Base-by-base conservation (phyloP, 2,329 filamentous ascomycete genomes). In the Myriosclerotinia scirpicola region DNA sequence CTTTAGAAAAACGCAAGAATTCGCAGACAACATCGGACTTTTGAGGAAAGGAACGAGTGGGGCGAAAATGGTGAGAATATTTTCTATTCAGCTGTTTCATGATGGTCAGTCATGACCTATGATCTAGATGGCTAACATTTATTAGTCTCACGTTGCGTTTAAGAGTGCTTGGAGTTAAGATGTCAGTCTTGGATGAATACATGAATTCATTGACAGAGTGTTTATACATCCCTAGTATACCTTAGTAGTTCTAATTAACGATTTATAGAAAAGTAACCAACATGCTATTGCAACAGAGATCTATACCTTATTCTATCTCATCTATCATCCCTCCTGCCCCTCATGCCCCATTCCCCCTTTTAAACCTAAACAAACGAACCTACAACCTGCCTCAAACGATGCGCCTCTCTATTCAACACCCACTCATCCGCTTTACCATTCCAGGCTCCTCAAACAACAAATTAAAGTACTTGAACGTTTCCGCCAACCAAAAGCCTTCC, bases 381-480 rank as follows among this genome's bases (percentile, higher is more conserved):
- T n/a, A n/a, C n/a, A n/a, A n/a, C n/a, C n/a, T n/a, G n/a, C n/a
- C n/a, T n/a, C n/a, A n/a, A n/a, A n/a, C n/a, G n/a, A n/a, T 73
- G 71, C 12, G 71, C 71, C 54, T 73, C 71, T 0, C 71, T 73
- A 67, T 73, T 73, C 54, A 83, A 73, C 53, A 88, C 84, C 77
- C 81, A 88, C 11, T 87, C 81, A 76, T 89, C 86, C 73, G 89
- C 75, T 81, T 86, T 38, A 87, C 77, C 44, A 83, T 69, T n/a
- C 80, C 78, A 0, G 83, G 82, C 52, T 86, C 69, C 26, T 66
- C 64, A 55, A 75, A 76, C 8, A 83, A 82, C 70, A 88, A 71
- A 76, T 85, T 89, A 30, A 80, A 78, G 72, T 89, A 89, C 77
- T 89, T 89, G 71, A 89, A 69, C 64, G 87, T 84, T 75, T 89